A percentile compares a stretch with the other conserved stretches of the same genome.
Conservation (phyloP, 2,329 filamentous ascomycete genomes). For the Cladobotryum protrusum region DNA sequence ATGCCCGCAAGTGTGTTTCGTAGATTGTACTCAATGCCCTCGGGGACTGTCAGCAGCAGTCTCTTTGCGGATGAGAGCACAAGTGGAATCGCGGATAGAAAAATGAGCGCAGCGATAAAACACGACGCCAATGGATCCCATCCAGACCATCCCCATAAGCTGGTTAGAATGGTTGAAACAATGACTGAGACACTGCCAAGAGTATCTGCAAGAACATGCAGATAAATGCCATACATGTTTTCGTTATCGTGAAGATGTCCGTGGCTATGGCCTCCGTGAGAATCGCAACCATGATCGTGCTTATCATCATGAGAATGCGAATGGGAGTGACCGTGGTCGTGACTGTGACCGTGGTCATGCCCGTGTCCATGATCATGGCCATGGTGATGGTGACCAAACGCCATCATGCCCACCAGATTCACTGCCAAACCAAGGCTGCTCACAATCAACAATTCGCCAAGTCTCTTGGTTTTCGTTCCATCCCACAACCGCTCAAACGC, state of each 20-base stretch:
- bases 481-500: slow-evolving; percentile 82
- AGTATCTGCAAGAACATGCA: slow-evolving; percentile 92
- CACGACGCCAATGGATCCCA: slow-evolving; percentile 95
- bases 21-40: slow-evolving; percentile 78
- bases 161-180: slow-evolving; percentile 79
- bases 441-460: slow-evolving; percentile 83
- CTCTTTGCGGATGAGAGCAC: slow-evolving; percentile 79
- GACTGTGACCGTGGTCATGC: slow-evolving; percentile 30
- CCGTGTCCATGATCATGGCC: slow-evolving; percentile 33
- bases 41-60: slow-evolving; percentile 77
- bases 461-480: slow-evolving; percentile 73
- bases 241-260: slow-evolving; percentile 69
- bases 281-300: background rate
- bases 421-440: slow-evolving; percentile 81
- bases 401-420: slow-evolving; percentile 86
- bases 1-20: slow-evolving; percentile 82
- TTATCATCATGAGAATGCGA: background rate
- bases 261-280: slow-evolving; percentile 19
- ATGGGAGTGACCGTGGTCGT: background rate
- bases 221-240: slow-evolving; percentile 95
- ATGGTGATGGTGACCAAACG: slow-evolving; percentile 63
- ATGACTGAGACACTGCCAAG: slow-evolving; percentile 93
- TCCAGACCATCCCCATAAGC: slow-evolving; percentile 82
- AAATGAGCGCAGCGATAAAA: slow-evolving; percentile 87
- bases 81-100: slow-evolving; percentile 83